A percentile compares a stretch with the other conserved stretches of the same genome.
phyloP scores from a whole-genome alignment of 371 early-diverging fungal species.

The Mucor irregularis region DNA sequence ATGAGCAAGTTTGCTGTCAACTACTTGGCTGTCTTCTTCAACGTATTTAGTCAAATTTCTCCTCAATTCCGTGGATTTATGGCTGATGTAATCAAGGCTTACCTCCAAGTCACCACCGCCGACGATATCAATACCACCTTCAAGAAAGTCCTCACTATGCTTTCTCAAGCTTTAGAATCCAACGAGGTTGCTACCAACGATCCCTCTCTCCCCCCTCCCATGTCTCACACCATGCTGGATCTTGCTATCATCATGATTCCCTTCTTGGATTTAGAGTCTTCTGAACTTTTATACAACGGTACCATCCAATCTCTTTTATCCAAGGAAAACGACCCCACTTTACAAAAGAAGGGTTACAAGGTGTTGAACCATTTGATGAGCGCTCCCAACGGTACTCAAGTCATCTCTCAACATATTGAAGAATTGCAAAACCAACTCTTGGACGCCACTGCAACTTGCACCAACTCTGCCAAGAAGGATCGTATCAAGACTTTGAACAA shows the following conservation, averaged over 20 bases:
- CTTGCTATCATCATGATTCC: constrained; percentile 73
- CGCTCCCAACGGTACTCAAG: constrained; percentile 45
- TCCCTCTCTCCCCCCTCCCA: constrained; percentile 59
- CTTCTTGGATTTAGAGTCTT: constrained; percentile 62
- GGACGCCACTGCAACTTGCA: constrained; percentile 55
- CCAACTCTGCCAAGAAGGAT: constrained; percentile 67
- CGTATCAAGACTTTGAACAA: constrained; percentile 65
- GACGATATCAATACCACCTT: constrained; percentile 61
- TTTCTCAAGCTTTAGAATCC: constrained; percentile 62
- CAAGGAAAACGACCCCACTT: constrained; percentile 68
- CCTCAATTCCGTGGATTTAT: constrained; percentile 71
- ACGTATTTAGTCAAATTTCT: constrained; percentile 72
- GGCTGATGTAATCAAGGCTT: constrained; percentile 71
- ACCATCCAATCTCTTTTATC: constrained; percentile 54
- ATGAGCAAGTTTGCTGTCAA: constrained; percentile 73
- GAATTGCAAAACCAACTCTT: constrained; percentile 55
- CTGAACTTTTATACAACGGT: constrained; percentile 57
- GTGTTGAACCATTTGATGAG: constrained; percentile 68
- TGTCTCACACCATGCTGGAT: constrained; percentile 78
- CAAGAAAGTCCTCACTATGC: constrained; percentile 65
- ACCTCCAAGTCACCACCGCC: constrained; percentile 58
- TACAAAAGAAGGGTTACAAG: constrained; percentile 96
- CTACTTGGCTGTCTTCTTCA: constrained; percentile 82
- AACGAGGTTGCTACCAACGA: constrained; percentile 28
- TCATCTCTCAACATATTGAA: constrained; percentile 42